A percentile compares a stretch with the other conserved stretches of the same genome.
These are phyloP conservation scores for Spizellomyces punctatus DNA, from an alignment of 192 early-diverging fungal genomes.

Conservation along the genomic window DNA sequence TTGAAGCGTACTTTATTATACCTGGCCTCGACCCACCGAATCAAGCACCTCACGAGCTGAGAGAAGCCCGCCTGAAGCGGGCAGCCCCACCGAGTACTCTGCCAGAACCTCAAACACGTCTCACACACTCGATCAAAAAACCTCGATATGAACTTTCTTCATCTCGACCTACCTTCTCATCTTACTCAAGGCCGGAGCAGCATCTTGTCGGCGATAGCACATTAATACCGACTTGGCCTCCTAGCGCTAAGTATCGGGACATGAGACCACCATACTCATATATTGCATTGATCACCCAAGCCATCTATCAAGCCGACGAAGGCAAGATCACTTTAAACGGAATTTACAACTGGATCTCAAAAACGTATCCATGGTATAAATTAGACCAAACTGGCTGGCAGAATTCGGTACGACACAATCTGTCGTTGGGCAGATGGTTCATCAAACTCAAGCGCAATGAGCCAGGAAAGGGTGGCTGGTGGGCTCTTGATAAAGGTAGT, in stretches of 20 bases:
- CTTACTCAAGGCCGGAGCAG: slow-evolving; percentile 2
- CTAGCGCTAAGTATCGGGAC: not conserved
- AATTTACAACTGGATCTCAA: slow-evolving; percentile 86
- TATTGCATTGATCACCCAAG: slow-evolving; percentile 89
- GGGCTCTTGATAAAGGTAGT: slow-evolving; percentile 74
- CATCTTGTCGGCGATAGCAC: not conserved
- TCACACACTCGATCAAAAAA: slow-evolving; percentile 9
- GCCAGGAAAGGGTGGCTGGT: slow-evolving; percentile 93
- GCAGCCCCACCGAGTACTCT: not conserved
- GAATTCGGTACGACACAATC: slow-evolving; percentile 93
- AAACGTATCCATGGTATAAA: slow-evolving; percentile 87
- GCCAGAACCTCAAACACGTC: not conserved
- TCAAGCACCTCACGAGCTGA: not conserved
- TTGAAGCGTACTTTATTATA: slow-evolving; percentile 78
- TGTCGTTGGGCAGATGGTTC: slow-evolving; percentile 94
- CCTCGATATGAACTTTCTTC: slow-evolving; percentile 1
- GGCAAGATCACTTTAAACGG: slow-evolving; percentile 85
- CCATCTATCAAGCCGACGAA: slow-evolving; percentile 74
- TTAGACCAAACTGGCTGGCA: slow-evolving; percentile 90
- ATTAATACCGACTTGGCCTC: not conserved
- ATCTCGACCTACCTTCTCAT: not conserved
- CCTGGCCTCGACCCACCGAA: slow-evolving; percentile 41
- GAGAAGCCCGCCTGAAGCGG: not conserved
- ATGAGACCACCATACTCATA: slow-evolving; percentile 81
- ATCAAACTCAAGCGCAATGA: slow-evolving; percentile 86